Conservation (phyloP, 106 monocot species). For the Amphibolis antarctica region DNA sequence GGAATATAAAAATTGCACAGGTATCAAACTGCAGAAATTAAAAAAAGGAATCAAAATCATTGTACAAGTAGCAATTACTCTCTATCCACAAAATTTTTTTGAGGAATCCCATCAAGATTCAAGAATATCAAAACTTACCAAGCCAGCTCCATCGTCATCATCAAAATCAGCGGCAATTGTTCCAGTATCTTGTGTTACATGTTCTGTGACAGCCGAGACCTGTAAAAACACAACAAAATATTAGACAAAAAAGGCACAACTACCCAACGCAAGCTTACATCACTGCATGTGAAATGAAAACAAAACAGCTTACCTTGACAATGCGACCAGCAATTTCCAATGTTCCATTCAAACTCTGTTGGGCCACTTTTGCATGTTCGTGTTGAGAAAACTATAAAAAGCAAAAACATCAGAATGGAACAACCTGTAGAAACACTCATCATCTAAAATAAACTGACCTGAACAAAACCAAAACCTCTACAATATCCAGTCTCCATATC, state of each 20-base stretch:
- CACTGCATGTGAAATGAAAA: no score
- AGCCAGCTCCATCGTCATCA: conserved; percentile 85
- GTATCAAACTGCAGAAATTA: conserved; percentile 9
- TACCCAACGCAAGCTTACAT: not conserved
- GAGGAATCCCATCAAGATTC: not conserved
- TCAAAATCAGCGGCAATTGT: conserved; percentile 65
- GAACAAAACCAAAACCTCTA: conserved; percentile 81
- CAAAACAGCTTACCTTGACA: conserved; percentile 37
- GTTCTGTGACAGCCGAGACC: conserved; percentile 75
- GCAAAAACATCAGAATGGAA: conserved; percentile 4
- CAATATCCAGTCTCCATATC: conserved; percentile 73
- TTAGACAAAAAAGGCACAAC: not conserved
- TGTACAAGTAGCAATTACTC: not conserved
- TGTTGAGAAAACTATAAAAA: conserved; percentile 42
- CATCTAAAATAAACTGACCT: conserved; percentile 26
- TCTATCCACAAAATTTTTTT: not conserved
- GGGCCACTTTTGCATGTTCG: conserved; percentile 69
- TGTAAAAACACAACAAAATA: conserved; percentile 9
- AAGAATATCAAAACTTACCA: conserved; percentile 37
- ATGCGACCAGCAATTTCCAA: conserved; percentile 70
- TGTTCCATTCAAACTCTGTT: conserved; percentile 64
- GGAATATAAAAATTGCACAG: conserved; percentile 7
- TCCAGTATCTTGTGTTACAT: conserved; percentile 46
- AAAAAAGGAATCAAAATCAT: not conserved
- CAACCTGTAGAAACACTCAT: not conserved